Conservation (phyloP, 306 rosid species). For the Rosa lucieae region DNA sequence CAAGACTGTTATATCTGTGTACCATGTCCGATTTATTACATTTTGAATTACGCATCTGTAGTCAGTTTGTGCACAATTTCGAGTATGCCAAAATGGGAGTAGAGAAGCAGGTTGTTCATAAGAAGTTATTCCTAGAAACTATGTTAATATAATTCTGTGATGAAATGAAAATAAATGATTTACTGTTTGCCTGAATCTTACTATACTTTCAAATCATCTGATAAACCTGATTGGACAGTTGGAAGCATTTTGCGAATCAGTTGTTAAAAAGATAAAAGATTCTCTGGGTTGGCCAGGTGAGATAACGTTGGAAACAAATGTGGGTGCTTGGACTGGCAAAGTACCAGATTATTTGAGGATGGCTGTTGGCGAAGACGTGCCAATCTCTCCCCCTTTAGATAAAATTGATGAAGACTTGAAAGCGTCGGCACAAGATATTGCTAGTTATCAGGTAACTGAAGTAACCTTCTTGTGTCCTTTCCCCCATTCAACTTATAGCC, state of each 20-base stretch:
- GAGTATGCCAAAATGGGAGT: slow-evolving; percentile 6
- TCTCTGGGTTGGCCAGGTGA: slow-evolving; percentile 74
- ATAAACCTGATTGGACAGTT: slow-evolving; percentile 43
- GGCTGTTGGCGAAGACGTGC: slow-evolving; percentile 38
- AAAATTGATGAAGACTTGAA: slow-evolving; percentile 45
- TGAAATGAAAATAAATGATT: slow-evolving; percentile 1
- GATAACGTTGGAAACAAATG: slow-evolving; percentile 47
- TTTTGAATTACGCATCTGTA: not conserved
- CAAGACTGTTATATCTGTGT: not conserved
- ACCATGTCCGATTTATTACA: not conserved
- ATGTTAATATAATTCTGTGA: not conserved
- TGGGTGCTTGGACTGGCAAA: slow-evolving; percentile 79
- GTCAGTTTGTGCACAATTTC: not conserved
- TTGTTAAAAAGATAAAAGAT: slow-evolving; percentile 59
- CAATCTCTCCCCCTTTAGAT: slow-evolving; percentile 37
- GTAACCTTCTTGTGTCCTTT: slow-evolving; percentile 2
- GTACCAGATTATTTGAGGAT: slow-evolving; percentile 63
- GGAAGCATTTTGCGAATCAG: slow-evolving; percentile 60
- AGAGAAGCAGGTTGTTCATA: not conserved
- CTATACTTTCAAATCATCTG: slow-evolving; percentile 9
- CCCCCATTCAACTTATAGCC: not conserved
- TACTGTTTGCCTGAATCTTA: not conserved
- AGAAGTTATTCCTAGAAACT: not conserved
- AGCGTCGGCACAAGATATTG: slow-evolving; percentile 67
- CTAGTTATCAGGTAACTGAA: slow-evolving; percentile 79